A percentile compares a stretch with the other conserved stretches of the same genome.
phyloP scores from a whole-genome alignment of 768 basidiomycete genomes.

The Pilatotrama ljubarskyi region DNA sequence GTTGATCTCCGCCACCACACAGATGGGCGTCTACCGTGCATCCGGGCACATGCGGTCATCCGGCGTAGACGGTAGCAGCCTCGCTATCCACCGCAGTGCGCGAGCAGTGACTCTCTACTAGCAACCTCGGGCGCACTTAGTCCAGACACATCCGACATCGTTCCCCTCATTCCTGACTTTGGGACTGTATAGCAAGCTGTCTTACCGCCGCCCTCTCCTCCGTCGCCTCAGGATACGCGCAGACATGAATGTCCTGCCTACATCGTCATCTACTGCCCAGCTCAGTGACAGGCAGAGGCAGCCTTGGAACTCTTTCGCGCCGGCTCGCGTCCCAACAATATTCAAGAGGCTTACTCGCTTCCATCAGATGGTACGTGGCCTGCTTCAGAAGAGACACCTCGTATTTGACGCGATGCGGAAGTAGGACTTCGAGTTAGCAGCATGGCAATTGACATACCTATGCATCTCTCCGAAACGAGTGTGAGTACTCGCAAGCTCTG shows the following conservation, averaged over 20 bases:
- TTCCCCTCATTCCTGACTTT: neutral
- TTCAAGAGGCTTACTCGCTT: constrained; percentile 79
- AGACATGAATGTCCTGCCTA: constrained; percentile 31
- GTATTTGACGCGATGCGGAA: neutral
- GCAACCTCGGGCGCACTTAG: too few species aligned
- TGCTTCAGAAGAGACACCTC: neutral
- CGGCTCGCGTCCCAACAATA: constrained; percentile 72
- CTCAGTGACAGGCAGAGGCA: constrained; percentile 14
- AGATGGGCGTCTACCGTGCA: neutral
- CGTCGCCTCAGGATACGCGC: constrained; percentile 5
- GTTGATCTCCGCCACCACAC: neutral
- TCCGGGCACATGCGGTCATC: constrained; percentile 6
- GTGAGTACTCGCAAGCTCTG: constrained; percentile 42
- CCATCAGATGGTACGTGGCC: constrained; percentile 74
- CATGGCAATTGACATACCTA: constrained; percentile 94
- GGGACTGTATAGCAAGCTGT: neutral
- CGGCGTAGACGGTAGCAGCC: neutral
- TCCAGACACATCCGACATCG: too few species aligned
- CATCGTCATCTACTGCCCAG: constrained; percentile 22
- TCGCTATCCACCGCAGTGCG: neutral
- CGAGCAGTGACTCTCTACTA: too few species aligned
- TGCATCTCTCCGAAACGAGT: constrained; percentile 92
- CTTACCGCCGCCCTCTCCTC: neutral
- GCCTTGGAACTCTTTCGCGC: constrained; percentile 24
- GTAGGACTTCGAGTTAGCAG: constrained; percentile 95